Base-by-base conservation (phyloP, 2,329 filamentous ascomycete genomes). In the Westerdykella aurantiaca region DNA sequence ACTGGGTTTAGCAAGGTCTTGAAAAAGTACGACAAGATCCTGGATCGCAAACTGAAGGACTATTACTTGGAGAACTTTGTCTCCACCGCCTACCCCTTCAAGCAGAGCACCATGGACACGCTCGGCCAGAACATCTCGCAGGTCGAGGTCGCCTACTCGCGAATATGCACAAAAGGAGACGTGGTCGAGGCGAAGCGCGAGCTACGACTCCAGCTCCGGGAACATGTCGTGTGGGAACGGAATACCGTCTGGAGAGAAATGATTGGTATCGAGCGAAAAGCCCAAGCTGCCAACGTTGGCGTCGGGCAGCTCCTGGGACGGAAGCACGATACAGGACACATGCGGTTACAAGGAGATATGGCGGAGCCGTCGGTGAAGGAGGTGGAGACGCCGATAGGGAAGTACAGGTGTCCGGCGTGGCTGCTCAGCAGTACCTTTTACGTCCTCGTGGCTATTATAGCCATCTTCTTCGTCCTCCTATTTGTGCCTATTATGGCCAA, bases 201-300 rank as follows among this genome's bases (percentile, higher is more conserved):
- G 62, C 75, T 98, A 45, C 81, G 93, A 42, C 80, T 95, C 23
- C 90, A 98, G 61, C 77, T 98, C 21, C 78, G 93, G 45, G 94
- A 98, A 69, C 93, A 98, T 66, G 90, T 98, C 16, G 91, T 97
- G 0, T 98, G 93, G 94, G 94, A 98, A 67, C 81, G 93, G 45
- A 98, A 98, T 63, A 98, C 93, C 0, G 93, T 98, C 14, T 98
- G 93, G 93, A 78, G 94, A 70, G 93, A 98, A 58, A 93, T 98
- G 81, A 98, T 98, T 64, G 93, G 91, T 42, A 91, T 98, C 55
- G 94, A 98, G 72, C 80, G 93, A 17, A 90, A 95, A 63, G 88
- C 88, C 1, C 91, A 97, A 69, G 94, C 93, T 7, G 91, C 91
- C 7, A 93, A 91, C 55, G 78, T 98, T 52, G 93, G 93, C 34